These are phyloP conservation scores for Cyberlindnera mississippiensis DNA, from an alignment of 805 yeast species.

Conservation along the genomic window DNA sequence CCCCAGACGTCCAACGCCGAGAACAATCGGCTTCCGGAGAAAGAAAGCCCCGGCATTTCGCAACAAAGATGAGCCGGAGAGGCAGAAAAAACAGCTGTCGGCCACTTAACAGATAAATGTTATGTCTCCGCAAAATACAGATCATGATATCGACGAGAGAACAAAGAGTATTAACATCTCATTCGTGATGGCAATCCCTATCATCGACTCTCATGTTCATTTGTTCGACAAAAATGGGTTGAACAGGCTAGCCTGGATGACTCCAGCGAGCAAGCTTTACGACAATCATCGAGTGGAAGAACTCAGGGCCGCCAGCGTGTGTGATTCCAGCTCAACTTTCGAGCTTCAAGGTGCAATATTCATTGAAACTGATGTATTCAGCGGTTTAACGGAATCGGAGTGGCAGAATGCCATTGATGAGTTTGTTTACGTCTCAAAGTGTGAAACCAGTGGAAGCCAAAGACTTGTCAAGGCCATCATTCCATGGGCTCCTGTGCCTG, in stretches of 20 bases:
- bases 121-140: too few relatives aligned
- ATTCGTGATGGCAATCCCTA: not conserved
- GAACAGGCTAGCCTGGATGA: conserved; percentile 16
- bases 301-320: not conserved
- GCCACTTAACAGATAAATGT: too few relatives aligned
- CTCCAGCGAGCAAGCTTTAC: conserved; percentile 9
- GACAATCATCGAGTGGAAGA: conserved; percentile 14
- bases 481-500: conserved; percentile 44
- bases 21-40: too few relatives aligned
- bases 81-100: too few relatives aligned
- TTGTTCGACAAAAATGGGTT: conserved; percentile 16
- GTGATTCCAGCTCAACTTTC: not conserved
- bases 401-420: conserved; percentile 19
- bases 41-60: too few relatives aligned
- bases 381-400: conserved; percentile 9
- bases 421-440: conserved; percentile 7
- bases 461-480: conserved; percentile 29
- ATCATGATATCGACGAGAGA: too few relatives aligned
- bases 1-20: not conserved
- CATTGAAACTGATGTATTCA: conserved; percentile 19
- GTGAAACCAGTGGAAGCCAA: not conserved
- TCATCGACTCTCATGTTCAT: conserved; percentile 23
- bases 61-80: too few relatives aligned
- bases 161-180: not conserved
- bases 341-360: conserved; percentile 13